Base-by-base conservation (phyloP, 1,284 basidiomycete genomes). In the Coniophora puteana region DNA sequence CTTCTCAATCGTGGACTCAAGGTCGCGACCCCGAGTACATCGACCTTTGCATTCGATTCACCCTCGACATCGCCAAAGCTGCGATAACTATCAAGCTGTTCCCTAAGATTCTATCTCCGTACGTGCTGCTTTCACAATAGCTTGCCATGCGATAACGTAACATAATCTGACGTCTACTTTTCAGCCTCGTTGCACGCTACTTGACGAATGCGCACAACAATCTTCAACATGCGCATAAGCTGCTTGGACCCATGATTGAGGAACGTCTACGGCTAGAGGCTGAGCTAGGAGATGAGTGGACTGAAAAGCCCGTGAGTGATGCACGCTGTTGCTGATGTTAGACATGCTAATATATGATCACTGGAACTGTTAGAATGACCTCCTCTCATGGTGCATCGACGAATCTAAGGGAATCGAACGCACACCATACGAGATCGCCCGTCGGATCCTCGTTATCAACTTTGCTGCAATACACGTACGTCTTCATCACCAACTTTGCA, bases 331-430 rank as follows among this genome's bases (percentile, higher is more conserved):
- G 6, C 4, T 13, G 16, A 12, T 18, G 3, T 8, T 4, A 8
- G 20, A 8, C 4, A 3, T 29, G 8, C 32, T 38, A 4, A 35
- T 23, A 14, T 6, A 16, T 29, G 14, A 11, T 22, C n/a, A n/a
- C n/a, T n/a, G n/a, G n/a, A n/a, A n/a, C 18, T 5, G 5, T 4
- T 44, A 72, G 65, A 64, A 67, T 40, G 68, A 71, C 43, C 40
- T 68, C 26, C 47, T 78, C 10, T 61, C 58, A 29, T 75, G 71
- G 71, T 40, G 73, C n/a, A 59, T 75, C 44, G 66, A 74, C n/a
- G 57, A 51, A 4, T 58, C 63, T 1, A 49, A 57, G 6, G 61
- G 56, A 4, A 51, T 58, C 6, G 59, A 69, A 32, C 57, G 48
- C 12, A 59, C n/a, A n/a, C 54, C 0, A 41, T 59, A 0, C 44